Conservation (phyloP, 2,329 filamentous ascomycete species). For the Tolypocladium guangdongense region DNA sequence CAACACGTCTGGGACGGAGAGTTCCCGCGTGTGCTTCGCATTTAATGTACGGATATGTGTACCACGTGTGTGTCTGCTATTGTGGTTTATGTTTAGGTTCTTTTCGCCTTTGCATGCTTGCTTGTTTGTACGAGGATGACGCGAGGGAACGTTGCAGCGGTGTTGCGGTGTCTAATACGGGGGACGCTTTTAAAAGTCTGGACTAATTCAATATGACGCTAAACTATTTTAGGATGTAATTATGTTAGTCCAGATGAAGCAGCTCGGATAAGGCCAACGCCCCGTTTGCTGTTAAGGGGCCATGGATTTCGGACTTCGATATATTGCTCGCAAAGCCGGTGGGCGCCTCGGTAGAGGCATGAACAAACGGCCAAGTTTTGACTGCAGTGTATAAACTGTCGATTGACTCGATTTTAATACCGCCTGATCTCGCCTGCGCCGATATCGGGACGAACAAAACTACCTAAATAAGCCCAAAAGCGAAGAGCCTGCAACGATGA, state of each 20-base stretch:
- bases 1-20: neutral
- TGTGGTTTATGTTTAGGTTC: neutral
- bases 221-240: too few relatives aligned
- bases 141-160: neutral
- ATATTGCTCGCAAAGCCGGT: neutral
- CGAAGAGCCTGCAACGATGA: constrained; percentile 19
- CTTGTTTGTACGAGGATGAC: neutral
- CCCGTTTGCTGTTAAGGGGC: neutral
- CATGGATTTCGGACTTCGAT: neutral
- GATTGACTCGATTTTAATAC: neutral
- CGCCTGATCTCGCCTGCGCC: neutral
- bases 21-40: neutral
- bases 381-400: neutral
- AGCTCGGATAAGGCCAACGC: neutral
- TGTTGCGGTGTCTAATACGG: too few relatives aligned
- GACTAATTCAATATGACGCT: too few relatives aligned
- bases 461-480: neutral
- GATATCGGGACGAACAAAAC: neutral
- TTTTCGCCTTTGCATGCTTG: neutral
- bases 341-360: neutral
- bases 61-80: neutral
- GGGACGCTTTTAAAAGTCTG: too few relatives aligned
- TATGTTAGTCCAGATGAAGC: too few relatives aligned
- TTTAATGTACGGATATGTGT: neutral
- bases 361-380: neutral